Percentiles rank a stretch among this genome's conserved stretches.
Evolutionary conservation across 768 basidiomycete genomes (phyloP).

Genomic region (Kwoniella heveanensis): DNA sequence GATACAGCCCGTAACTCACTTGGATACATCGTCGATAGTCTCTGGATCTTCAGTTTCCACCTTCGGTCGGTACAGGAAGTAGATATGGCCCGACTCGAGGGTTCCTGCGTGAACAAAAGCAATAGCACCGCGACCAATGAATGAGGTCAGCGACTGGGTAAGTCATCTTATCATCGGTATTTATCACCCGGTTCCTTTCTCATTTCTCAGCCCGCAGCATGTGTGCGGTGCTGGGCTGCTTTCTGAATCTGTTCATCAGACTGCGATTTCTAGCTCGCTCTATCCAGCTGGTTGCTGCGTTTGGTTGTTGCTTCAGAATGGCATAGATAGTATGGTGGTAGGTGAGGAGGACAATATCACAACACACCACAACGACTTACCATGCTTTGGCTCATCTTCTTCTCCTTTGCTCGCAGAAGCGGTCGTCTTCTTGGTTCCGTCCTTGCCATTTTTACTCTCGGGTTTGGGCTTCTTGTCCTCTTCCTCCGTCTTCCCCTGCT

Average conservation of each 20-base stretch:
- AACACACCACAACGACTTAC: conserved; percentile 24
- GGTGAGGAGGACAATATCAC: too few species aligned
- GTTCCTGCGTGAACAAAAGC: too few species aligned
- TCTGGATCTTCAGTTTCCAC: conserved; percentile 44
- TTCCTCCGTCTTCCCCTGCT: conserved; percentile 7
- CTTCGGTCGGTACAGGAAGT: conserved; percentile 53
- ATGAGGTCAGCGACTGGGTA: background rate
- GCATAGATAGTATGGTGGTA: too few species aligned
- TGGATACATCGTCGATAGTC: conserved; percentile 48
- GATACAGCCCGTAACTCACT: conserved; percentile 40
- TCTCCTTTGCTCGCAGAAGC: background rate
- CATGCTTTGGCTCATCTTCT: conserved; percentile 45
- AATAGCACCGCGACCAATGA: background rate
- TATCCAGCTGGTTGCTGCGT: too few species aligned
- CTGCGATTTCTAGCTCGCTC: too few species aligned
- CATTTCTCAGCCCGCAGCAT: too few species aligned
- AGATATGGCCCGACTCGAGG: conserved; percentile 50
- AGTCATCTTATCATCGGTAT: too few species aligned
- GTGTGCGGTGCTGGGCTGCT: too few species aligned
- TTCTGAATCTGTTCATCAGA: too few species aligned
- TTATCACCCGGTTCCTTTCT: too few species aligned
- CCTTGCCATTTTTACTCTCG: conserved; percentile 10
- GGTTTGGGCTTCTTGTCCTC: conserved; percentile 10
- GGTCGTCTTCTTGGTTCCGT: conserved; percentile 1
- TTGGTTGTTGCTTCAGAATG: background rate